Conservation (phyloP, 2,329 filamentous ascomycete genomes). For the Ceratocystis papillata region DNA sequence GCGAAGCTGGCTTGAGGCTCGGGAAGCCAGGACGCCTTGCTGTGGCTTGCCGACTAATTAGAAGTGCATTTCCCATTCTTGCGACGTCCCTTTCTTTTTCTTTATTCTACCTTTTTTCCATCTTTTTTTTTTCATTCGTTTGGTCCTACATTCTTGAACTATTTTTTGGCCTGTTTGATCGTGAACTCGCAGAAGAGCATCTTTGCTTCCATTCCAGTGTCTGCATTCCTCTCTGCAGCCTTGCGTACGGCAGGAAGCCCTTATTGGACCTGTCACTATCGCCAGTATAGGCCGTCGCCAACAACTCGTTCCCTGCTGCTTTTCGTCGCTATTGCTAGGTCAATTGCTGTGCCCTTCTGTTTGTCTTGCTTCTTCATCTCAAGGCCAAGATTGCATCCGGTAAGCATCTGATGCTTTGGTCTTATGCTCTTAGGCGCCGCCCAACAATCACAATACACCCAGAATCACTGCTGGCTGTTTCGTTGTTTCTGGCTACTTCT, state of each 20-base stretch:
- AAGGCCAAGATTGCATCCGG: background rate
- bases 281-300: background rate
- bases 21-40: slow-evolving; percentile 4
- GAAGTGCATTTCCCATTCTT: slow-evolving; percentile 13
- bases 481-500: background rate
- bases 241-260: background rate
- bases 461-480: background rate
- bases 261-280: background rate
- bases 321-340: background rate
- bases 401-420: slow-evolving; percentile 8
- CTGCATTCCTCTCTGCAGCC: slow-evolving; percentile 3
- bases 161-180: background rate
- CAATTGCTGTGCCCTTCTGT: background rate
- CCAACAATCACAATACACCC: background rate
- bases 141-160: slow-evolving; percentile 1
- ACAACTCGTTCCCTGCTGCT: background rate
- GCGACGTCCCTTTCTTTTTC: slow-evolving; percentile 4
- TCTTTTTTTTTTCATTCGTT: slow-evolving; percentile 8
- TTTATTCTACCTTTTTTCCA: slow-evolving; percentile 7
- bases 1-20: background rate
- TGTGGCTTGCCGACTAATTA: slow-evolving; percentile 16
- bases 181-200: background rate
- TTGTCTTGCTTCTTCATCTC: background rate
- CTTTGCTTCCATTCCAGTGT: slow-evolving; percentile 6
- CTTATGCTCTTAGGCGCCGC: background rate